Evolutionary conservation across 2,329 filamentous ascomycete genomes (phyloP), one percentile per base, ranked within the genome.

Genomic region (Fonsecaea pugnacius): DNA sequence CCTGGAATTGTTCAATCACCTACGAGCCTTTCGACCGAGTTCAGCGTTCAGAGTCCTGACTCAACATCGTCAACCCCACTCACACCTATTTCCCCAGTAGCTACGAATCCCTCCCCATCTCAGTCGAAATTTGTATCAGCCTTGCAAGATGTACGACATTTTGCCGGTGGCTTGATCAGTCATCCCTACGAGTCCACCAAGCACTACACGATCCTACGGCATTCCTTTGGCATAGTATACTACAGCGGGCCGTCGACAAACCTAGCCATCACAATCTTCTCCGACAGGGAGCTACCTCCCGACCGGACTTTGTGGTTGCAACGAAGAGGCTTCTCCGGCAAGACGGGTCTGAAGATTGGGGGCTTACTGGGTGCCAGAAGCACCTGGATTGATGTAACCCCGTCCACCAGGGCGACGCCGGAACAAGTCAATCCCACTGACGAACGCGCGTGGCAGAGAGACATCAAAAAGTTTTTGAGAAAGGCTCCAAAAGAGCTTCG

Each of bases 321-420:
- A 76, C 83, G 83, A 64, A 88, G 87, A 68, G 89, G 89, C 1
- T 90, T 81, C 77, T 87, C 86, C 0, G 89, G 89, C 4, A 87
- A 88, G 71, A 82, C 87, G 55, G 89, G 89, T 18, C 89, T 91
- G 84, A 82, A 82, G 6, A 77, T 87, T 32, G 89, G 89, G 72
- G 84, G 87, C 0, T 74, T 90, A 1, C 76, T 90, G 38, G 84
- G 87, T 7, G 80, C 83, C 0, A 85, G 82, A 12, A 79, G 81
- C 7, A 80, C 78, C 70, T 91, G 89, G 89, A 78, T 91, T 12
- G 83, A 91, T 63, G 88, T 91, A 2, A 91, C 89, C 0, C 89
- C 89, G 0, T 78, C 78, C 0, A 75, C 80, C 1, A 78, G 79
- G 24, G 80, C 84, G 0, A 71, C 74, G 0, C 70, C 79, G 0